Conservation (phyloP, 176 grass and related monocot genomes). For the Tuctoria greenei region DNA sequence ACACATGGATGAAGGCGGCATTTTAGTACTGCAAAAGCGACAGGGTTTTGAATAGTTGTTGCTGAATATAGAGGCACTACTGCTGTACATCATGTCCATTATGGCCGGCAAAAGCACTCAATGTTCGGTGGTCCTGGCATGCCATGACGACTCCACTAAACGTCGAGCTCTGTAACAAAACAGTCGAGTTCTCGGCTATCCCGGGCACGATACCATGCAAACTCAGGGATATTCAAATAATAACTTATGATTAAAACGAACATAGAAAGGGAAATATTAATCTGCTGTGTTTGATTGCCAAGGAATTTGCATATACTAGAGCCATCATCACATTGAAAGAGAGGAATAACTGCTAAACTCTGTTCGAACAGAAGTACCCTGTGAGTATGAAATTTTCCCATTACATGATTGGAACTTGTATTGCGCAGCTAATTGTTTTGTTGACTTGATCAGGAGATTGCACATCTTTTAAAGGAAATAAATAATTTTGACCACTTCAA, state of each 20-base stretch:
- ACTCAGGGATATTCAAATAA: too few relatives aligned
- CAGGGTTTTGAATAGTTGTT: background rate
- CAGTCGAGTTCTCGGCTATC: too few relatives aligned
- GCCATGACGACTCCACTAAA: too few relatives aligned
- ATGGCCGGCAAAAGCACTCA: too few relatives aligned
- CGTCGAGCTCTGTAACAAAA: too few relatives aligned
- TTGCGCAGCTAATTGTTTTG: background rate
- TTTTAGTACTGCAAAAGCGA: too few relatives aligned
- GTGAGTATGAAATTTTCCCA: too few relatives aligned
- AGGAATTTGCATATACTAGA: background rate
- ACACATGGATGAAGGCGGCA: too few relatives aligned
- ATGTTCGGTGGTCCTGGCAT: too few relatives aligned
- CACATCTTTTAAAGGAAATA: background rate
- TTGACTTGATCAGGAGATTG: conserved; percentile 4
- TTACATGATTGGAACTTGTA: background rate
- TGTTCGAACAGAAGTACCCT: background rate
- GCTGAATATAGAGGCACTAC: too few relatives aligned
- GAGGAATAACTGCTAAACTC: background rate
- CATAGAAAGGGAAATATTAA: background rate
- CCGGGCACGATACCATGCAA: too few relatives aligned
- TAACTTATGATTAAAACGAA: background rate
- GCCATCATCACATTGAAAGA: background rate
- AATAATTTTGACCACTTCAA: background rate
- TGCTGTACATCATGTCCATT: too few relatives aligned
- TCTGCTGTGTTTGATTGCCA: background rate